Evolutionary conservation across 495 filamentous ascomycete genomes (phyloP).

Genomic region (Tuber indicum): DNA sequence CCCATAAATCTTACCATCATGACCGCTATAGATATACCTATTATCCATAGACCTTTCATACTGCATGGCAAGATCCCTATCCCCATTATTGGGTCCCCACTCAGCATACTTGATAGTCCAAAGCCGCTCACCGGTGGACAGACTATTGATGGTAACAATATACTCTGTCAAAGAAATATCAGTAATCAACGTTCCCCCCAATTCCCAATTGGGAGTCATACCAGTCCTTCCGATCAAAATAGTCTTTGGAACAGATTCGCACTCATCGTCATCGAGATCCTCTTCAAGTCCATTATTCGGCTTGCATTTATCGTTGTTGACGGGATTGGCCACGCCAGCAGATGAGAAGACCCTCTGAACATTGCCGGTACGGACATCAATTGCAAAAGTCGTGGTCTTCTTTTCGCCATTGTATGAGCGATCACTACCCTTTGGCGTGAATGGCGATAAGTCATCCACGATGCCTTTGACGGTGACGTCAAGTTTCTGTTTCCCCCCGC

Average conservation of each 20-base stretch:
- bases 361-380: conserved; percentile 76
- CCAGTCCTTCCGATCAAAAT: conserved; percentile 43
- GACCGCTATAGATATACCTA: conserved; percentile 78
- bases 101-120: conserved; percentile 91
- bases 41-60: conserved; percentile 73
- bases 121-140: conserved; percentile 65
- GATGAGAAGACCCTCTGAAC: conserved; percentile 63
- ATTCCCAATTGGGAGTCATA: conserved; percentile 22
- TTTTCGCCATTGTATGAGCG: conserved; percentile 85
- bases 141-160: conserved; percentile 72
- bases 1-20: conserved; percentile 79
- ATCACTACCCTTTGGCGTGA: conserved; percentile 40
- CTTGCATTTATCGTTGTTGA: conserved; percentile 49
- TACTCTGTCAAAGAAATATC: conserved; percentile 61
- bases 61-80: conserved; percentile 78
- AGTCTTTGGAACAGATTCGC: conserved; percentile 52
- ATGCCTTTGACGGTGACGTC: conserved; percentile 64
- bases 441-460: conserved; percentile 55
- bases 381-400: conserved; percentile 76
- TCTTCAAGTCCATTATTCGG: conserved; percentile 53
- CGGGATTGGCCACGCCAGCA: conserved; percentile 48
- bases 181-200: neutral
- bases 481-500: conserved; percentile 48
- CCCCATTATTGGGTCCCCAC: conserved; percentile 88
- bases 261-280: conserved; percentile 59